Percentiles rank a stretch among this genome's conserved stretches.
Evolutionary conservation across 176 grass and related monocot species (phyloP).

Genomic region (Hordeum marinum): DNA sequence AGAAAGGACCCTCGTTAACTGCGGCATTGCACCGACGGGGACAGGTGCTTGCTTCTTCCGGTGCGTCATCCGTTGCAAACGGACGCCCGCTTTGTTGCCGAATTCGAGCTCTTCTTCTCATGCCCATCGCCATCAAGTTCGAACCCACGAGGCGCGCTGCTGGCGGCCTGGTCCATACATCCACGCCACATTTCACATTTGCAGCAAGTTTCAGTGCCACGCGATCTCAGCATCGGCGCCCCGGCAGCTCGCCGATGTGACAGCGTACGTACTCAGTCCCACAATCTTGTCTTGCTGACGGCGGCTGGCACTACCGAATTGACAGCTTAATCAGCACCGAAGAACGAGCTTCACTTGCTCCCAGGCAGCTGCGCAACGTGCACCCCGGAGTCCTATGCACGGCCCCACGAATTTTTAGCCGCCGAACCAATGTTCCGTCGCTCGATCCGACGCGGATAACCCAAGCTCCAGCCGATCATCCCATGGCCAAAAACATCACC

Average conservation of each 20-base stretch:
- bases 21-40: not conserved
- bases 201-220: not conserved
- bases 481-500: not conserved
- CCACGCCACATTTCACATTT: not conserved
- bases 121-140: not conserved
- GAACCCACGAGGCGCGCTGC: not conserved
- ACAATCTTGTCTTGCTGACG: not conserved
- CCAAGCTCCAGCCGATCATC: not conserved
- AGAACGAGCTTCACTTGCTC: not conserved
- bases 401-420: not conserved
- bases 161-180: not conserved
- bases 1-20: not conserved
- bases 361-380: not conserved
- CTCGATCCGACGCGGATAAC: constrained; percentile 39
- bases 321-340: not conserved
- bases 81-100: not conserved
- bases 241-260: not conserved
- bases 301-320: not conserved
- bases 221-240: not conserved
- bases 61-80: not conserved
- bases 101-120: not conserved
- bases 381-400: not conserved
- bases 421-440: not conserved
- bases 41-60: not conserved
- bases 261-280: not conserved